Evolutionary conservation across 179 eudicot species (phyloP).

Genomic region (Beta corolliflora): DNA sequence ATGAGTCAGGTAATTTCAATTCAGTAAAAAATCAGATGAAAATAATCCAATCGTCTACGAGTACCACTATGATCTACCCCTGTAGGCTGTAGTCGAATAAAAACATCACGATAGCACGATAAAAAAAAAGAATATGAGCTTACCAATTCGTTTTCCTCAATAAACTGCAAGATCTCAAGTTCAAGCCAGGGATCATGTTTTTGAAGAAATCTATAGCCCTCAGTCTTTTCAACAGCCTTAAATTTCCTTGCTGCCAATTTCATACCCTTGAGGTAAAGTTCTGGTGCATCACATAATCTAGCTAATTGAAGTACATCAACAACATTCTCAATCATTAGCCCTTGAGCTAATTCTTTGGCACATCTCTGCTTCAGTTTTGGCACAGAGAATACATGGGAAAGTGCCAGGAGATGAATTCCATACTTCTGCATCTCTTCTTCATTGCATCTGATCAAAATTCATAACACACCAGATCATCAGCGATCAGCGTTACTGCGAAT

Average conservation of each 20-base stretch:
- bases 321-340: conserved; percentile 65
- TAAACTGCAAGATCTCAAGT: conserved; percentile 87
- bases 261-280: conserved; percentile 75
- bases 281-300: conserved; percentile 78
- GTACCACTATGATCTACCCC: background rate
- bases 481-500: no score
- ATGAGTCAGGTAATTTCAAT: background rate
- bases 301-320: conserved; percentile 85
- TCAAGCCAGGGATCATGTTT: conserved; percentile 81
- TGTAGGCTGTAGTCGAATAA: background rate
- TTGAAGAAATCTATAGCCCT: conserved; percentile 79
- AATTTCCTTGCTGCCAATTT: conserved; percentile 49
- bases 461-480: background rate
- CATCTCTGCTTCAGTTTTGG: conserved; percentile 82
- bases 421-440: conserved; percentile 72
- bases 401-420: conserved; percentile 74
- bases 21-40: background rate
- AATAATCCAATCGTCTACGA: background rate
- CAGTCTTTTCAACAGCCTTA: conserved; percentile 69
- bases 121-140: background rate
- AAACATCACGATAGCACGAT: background rate
- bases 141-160: conserved; percentile 85
- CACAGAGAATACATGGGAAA: conserved; percentile 85
- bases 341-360: conserved; percentile 52
- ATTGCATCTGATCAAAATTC: conserved; percentile 51